Evolutionary conservation across 2,329 filamentous ascomycete genomes (phyloP).

Genomic region (Chaetomium sp.): DNA sequence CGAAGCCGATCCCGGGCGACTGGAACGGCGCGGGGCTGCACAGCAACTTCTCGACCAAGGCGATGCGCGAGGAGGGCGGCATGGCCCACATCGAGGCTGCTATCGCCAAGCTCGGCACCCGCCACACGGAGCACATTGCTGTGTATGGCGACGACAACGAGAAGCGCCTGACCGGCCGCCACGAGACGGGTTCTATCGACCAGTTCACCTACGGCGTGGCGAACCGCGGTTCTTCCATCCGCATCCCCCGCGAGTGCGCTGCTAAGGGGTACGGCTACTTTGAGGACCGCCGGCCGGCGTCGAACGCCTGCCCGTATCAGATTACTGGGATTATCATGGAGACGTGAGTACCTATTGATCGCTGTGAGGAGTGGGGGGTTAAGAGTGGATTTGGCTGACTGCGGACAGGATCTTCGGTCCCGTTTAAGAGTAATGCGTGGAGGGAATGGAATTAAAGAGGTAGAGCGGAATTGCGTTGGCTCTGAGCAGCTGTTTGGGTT

Average conservation of each 20-base stretch:
- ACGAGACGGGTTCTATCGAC: conserved; percentile 96
- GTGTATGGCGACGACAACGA: conserved; percentile 97
- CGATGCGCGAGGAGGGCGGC: conserved; percentile 87
- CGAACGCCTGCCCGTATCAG: conserved; percentile 81
- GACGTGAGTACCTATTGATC: conserved; percentile 30
- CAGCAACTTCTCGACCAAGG: conserved; percentile 88
- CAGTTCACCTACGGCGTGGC: conserved; percentile 93
- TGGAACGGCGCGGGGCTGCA: conserved; percentile 97
- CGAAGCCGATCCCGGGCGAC: conserved; percentile 91
- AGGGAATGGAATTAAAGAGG: not conserved
- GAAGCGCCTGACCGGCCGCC: conserved; percentile 84
- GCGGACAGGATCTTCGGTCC: not conserved
- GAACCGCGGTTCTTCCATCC: conserved; percentile 92
- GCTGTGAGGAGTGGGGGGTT: not conserved
- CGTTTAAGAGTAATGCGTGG: not conserved
- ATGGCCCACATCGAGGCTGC: conserved; percentile 92
- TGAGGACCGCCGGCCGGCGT: conserved; percentile 65
- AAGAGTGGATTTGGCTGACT: not conserved
- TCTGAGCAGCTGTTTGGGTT: not conserved
- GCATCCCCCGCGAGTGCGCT: conserved; percentile 69
- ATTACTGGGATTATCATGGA: conserved; percentile 49
- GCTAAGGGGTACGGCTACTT: conserved; percentile 73
- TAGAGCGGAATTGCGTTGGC: not conserved
- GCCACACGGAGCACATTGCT: conserved; percentile 80
- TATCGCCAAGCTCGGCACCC: conserved; percentile 79